Base-by-base conservation (phyloP, 1,284 basidiomycete species). In the Pisolithus thermaeus region DNA sequence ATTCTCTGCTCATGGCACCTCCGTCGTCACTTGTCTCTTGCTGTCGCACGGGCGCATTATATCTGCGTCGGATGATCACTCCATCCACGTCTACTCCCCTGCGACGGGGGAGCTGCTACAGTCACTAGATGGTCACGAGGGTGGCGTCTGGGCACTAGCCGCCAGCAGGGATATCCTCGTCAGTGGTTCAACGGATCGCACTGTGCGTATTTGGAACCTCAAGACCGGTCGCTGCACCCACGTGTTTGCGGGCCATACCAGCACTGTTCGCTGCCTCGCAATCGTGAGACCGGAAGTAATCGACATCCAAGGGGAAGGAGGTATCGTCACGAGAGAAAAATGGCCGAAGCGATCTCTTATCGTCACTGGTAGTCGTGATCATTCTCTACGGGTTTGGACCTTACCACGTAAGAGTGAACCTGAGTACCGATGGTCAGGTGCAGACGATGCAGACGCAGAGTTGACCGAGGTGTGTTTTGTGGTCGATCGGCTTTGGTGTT, bases 31-130 rank as follows among this genome's bases (percentile, higher is more conserved):
- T 30, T 96, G 92, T 69, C 79, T 97, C 46, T 82, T 97, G 62
- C 92, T 97, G 73, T 95, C 94, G 47, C 84, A 84, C 58, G 89
- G 90, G 43, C 91, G 94, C 60, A 92, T 97, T 69, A 92, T 97
- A 60, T 93, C 91, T 5, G 94, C 94, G 8, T 96, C 93, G 1
- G 92, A 94, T 65, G 91, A 92, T 67, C 90, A 95, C 63, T 90
- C 90, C 4, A 96, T 97, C 61, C 90, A 94, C 65, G 83, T 97
- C 44, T 96, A 95, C 68, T 87, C 85, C 25, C 92, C 92, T 16
- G 68, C 77, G 23, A 91, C 87, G 0, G 94, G 94, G 6, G 77
- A 82, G 45, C 77, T 91, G 23, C 69, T 87, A 5, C 83, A 80
- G 49, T 81, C 84, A 1, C 76, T 97, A 20, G 79, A 88, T 52